Percentiles rank a stretch among this genome's conserved stretches.
phyloP scores from a whole-genome alignment of 495 filamentous ascomycete species.

The Aspergillus incahuasiensis region DNA sequence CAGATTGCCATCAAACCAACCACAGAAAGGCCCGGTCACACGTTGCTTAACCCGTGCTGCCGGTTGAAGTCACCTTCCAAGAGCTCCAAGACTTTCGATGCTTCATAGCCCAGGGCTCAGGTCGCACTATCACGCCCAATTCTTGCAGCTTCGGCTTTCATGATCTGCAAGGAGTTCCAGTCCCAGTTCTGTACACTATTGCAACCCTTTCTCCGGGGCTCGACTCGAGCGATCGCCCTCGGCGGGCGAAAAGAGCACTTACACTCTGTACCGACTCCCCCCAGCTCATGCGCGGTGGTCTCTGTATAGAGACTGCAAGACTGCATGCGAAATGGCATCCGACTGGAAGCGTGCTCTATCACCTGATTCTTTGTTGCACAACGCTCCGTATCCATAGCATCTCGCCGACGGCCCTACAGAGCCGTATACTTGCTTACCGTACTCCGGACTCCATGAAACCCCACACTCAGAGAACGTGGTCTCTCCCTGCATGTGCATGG shows the following conservation, averaged over 20 bases:
- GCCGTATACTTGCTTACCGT: not conserved
- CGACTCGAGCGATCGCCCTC: constrained; percentile 3
- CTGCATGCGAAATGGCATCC: constrained; percentile 4
- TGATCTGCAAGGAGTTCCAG: constrained; percentile 3
- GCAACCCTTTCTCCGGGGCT: not conserved
- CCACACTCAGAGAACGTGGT: constrained; percentile 1
- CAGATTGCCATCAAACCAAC: constrained; percentile 20
- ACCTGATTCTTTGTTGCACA: constrained; percentile 6
- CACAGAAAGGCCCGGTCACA: constrained; percentile 25
- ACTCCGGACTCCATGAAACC: not conserved
- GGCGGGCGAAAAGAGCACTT: not conserved
- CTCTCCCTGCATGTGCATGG: not conserved
- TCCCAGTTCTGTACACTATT: not conserved
- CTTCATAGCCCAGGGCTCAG: constrained; percentile 9
- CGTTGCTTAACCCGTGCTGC: constrained; percentile 20
- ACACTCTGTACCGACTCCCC: not conserved
- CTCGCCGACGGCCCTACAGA: not conserved
- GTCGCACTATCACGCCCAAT: constrained; percentile 15
- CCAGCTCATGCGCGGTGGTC: too few species aligned
- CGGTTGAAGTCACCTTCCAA: constrained; percentile 6
- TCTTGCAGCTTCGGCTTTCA: not conserved
- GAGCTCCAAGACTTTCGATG: constrained; percentile 15
- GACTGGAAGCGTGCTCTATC: constrained; percentile 7
- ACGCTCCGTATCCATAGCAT: not conserved
- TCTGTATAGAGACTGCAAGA: not conserved